phyloP scores from a whole-genome alignment of 768 basidiomycete species.

The Mycena leptocephala region DNA sequence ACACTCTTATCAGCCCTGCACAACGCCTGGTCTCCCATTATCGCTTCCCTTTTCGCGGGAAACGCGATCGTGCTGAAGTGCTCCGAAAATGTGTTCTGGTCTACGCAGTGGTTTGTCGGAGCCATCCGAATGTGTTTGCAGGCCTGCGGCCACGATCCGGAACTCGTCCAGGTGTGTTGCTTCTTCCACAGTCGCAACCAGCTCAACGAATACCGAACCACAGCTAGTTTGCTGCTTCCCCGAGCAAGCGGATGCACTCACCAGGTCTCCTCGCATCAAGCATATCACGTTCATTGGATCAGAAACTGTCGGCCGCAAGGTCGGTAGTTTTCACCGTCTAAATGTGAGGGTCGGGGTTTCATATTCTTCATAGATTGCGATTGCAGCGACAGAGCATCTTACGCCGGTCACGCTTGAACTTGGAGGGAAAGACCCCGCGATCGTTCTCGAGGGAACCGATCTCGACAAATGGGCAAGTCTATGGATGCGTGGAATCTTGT shows the following conservation, averaged over 20 bases:
- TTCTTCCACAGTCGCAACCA: constrained; percentile 20
- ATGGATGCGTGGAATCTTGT: constrained; percentile 96
- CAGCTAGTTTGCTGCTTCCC: constrained; percentile 92
- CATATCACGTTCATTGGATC: constrained; percentile 98
- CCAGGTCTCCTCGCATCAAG: constrained; percentile 83
- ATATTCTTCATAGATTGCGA: constrained; percentile 72
- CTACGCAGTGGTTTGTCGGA: constrained; percentile 85
- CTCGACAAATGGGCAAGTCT: constrained; percentile 84
- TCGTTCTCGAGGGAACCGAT: constrained; percentile 91
- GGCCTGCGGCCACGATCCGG: constrained; percentile 86
- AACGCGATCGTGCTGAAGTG: constrained; percentile 94
- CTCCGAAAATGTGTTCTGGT: constrained; percentile 95
- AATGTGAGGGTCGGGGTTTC: background rate
- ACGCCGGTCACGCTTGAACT: constrained; percentile 96
- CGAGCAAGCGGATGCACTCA: constrained; percentile 87
- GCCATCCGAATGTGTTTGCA: constrained; percentile 85
- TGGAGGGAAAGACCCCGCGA: constrained; percentile 95
- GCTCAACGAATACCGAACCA: background rate
- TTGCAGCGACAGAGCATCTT: constrained; percentile 87
- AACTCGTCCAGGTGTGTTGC: constrained; percentile 83
- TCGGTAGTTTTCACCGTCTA: constrained; percentile 42
- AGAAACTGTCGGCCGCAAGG: constrained; percentile 83
- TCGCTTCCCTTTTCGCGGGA: constrained; percentile 92
- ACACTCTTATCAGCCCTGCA: constrained; percentile 78
- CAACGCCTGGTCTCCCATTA: constrained; percentile 94